Conservation (phyloP, 345 rosid species). For the Eucalyptus guilfoylei region DNA sequence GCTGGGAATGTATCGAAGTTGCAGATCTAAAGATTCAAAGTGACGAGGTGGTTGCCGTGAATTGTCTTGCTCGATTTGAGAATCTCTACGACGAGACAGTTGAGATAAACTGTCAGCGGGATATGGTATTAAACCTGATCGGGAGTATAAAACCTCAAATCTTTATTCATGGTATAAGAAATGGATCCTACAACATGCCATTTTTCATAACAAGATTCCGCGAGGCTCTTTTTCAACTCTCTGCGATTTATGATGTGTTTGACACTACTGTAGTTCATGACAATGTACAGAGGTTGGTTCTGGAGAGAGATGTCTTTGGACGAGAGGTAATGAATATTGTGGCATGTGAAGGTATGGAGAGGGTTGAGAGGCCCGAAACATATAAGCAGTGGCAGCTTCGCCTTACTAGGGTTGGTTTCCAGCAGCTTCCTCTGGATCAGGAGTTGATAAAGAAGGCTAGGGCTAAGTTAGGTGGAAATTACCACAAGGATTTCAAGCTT, state of each 20-base stretch:
- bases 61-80: constrained; percentile 26
- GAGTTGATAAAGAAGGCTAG: constrained; percentile 5
- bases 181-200: constrained; percentile 70
- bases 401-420: constrained; percentile 35
- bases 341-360: constrained; percentile 36
- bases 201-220: constrained; percentile 72
- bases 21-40: constrained; percentile 55
- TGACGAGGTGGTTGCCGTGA: constrained; percentile 63
- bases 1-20: constrained; percentile 63
- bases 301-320: constrained; percentile 31
- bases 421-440: constrained; percentile 17
- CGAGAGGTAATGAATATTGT: constrained; percentile 23
- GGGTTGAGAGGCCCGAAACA: constrained; percentile 43
- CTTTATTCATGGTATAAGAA: constrained; percentile 29
- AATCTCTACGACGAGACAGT: constrained; percentile 60
- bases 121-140: constrained; percentile 42
- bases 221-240: constrained; percentile 74
- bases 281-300: constrained; percentile 25
- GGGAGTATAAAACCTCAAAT: constrained; percentile 56
- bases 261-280: constrained; percentile 18
- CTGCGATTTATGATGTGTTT: constrained; percentile 49
- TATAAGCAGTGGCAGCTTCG: constrained; percentile 48
- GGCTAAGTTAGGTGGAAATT: background rate
- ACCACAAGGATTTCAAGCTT: constrained; percentile 33
- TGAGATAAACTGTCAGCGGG: constrained; percentile 48